These are phyloP conservation scores for Penicillium janthinellum DNA, from an alignment of 2,329 filamentous ascomycete species.

Conservation along the genomic window DNA sequence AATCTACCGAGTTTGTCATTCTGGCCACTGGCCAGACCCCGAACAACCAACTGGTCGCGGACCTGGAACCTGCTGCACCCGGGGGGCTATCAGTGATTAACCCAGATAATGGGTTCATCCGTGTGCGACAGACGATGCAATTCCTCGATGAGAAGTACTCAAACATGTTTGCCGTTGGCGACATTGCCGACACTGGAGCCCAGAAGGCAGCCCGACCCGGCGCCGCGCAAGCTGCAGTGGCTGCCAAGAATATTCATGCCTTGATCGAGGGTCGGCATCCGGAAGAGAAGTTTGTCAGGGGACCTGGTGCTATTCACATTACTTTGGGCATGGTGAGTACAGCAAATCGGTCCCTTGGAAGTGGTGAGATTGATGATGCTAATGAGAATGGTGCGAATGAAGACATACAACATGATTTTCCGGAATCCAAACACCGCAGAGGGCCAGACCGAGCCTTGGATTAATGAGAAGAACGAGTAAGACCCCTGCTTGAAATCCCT, in stretches of 20 bases:
- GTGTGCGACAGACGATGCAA: conserved; percentile 38
- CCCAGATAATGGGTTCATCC: conserved; percentile 38
- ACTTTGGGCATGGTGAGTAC: conserved; percentile 37
- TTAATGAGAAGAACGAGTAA: conserved; percentile 38
- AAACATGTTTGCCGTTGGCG: conserved; percentile 39
- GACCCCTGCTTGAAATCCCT: neutral
- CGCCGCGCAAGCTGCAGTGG: conserved; percentile 33
- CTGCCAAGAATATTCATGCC: conserved; percentile 37
- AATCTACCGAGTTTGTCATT: conserved; percentile 47
- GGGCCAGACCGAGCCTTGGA: conserved; percentile 37
- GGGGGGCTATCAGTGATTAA: conserved; percentile 31
- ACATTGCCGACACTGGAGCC: conserved; percentile 40
- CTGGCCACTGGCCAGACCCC: conserved; percentile 53
- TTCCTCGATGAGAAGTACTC: conserved; percentile 34
- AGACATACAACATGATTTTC: conserved; percentile 44
- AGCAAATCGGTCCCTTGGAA: neutral
- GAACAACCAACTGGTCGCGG: conserved; percentile 44
- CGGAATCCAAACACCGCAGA: conserved; percentile 39
- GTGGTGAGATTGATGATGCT: neutral
- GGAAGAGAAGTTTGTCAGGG: conserved; percentile 29
- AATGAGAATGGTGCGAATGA: neutral
- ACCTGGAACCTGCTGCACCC: conserved; percentile 30
- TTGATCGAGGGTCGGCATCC: conserved; percentile 34
- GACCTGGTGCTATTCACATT: conserved; percentile 38
- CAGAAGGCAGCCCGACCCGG: conserved; percentile 41